A percentile compares a stretch with the other conserved stretches of the same genome.
phyloP scores from a whole-genome alignment of 2,329 filamentous ascomycete genomes.

The Clarireedia hainanense region DNA sequence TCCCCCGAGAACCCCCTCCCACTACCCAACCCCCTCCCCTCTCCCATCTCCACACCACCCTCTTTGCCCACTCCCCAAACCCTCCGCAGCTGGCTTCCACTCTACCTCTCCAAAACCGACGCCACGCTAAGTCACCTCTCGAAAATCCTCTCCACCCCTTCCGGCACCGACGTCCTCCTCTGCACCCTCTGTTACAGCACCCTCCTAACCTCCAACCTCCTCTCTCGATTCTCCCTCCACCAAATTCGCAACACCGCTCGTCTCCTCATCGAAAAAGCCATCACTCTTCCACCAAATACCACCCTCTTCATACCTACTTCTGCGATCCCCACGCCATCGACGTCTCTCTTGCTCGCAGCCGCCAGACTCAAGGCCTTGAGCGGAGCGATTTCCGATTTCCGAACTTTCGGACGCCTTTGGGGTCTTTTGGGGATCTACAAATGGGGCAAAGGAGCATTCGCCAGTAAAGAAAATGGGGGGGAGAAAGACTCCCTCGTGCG shows the following conservation, averaged over 20 bases:
- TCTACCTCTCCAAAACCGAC: slow-evolving; percentile 28
- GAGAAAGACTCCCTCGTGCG: slow-evolving; percentile 37
- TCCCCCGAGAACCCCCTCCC: slow-evolving; percentile 15
- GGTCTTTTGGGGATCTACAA: slow-evolving; percentile 66
- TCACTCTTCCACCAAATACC: slow-evolving; percentile 42
- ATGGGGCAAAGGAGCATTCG: slow-evolving; percentile 47
- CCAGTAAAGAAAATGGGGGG: background rate
- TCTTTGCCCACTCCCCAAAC: slow-evolving; percentile 17
- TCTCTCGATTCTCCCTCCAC: slow-evolving; percentile 46
- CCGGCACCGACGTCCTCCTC: slow-evolving; percentile 63
- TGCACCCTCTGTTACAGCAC: slow-evolving; percentile 61
- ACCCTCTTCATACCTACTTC: slow-evolving; percentile 34
- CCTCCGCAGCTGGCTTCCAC: slow-evolving; percentile 24
- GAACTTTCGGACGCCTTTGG: slow-evolving; percentile 71
- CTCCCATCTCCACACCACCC: slow-evolving; percentile 10
- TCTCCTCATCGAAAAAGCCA: slow-evolving; percentile 44
- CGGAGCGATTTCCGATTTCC: slow-evolving; percentile 58
- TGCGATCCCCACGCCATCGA: slow-evolving; percentile 20
- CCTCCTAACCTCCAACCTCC: slow-evolving; percentile 44
- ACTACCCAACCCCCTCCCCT: slow-evolving; percentile 5
- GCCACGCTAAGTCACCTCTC: slow-evolving; percentile 41
- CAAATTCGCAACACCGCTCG: slow-evolving; percentile 47
- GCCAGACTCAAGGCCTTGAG: slow-evolving; percentile 51
- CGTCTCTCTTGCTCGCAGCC: slow-evolving; percentile 37
- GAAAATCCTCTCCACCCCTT: slow-evolving; percentile 59